Evolutionary conservation across 2,329 filamentous ascomycete genomes (phyloP).

Genomic region (Talaromyces islandicus): DNA sequence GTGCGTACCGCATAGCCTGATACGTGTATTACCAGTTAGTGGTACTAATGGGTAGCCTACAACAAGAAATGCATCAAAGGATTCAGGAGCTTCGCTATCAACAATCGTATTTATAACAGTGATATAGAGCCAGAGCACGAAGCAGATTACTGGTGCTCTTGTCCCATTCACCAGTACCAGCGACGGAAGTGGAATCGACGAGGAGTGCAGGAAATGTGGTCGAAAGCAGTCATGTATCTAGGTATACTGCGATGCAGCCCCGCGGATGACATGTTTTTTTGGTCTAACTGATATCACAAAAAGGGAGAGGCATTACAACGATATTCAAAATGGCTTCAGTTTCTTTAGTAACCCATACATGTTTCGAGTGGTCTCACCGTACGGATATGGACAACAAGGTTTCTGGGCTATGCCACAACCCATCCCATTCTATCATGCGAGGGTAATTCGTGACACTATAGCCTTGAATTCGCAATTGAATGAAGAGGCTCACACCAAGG

Average conservation of each 20-base stretch:
- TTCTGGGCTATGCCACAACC: slow-evolving; percentile 19
- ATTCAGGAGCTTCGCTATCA: slow-evolving; percentile 36
- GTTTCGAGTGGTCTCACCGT: slow-evolving; percentile 27
- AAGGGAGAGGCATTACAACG: slow-evolving; percentile 7
- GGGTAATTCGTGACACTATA: slow-evolving; percentile 31
- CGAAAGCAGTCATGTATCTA: slow-evolving; percentile 43
- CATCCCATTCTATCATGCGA: slow-evolving; percentile 25
- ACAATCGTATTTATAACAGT: slow-evolving; percentile 39
- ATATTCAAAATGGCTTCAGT: slow-evolving; percentile 6
- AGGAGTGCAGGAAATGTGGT: slow-evolving; percentile 37
- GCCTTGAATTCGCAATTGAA: slow-evolving; percentile 32
- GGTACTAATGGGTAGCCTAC: neutral
- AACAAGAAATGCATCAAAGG: slow-evolving; percentile 41
- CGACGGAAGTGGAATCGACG: slow-evolving; percentile 31
- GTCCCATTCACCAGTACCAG: slow-evolving; percentile 37
- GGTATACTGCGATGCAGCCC: slow-evolving; percentile 17
- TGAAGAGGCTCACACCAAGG: slow-evolving; percentile 26
- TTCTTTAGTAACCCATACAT: slow-evolving; percentile 31
- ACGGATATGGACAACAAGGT: slow-evolving; percentile 21
- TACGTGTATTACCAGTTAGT: neutral
- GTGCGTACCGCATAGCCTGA: slow-evolving; percentile 13
- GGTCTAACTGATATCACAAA: no score
- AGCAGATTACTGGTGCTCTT: slow-evolving; percentile 33
- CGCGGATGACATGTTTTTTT: no score
- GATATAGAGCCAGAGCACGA: slow-evolving; percentile 46